Percentiles rank a stretch among this genome's conserved stretches.
Conservation (phyloP, 169 alveolate species). For the Pseudocohnilembus persalinus region DNA sequence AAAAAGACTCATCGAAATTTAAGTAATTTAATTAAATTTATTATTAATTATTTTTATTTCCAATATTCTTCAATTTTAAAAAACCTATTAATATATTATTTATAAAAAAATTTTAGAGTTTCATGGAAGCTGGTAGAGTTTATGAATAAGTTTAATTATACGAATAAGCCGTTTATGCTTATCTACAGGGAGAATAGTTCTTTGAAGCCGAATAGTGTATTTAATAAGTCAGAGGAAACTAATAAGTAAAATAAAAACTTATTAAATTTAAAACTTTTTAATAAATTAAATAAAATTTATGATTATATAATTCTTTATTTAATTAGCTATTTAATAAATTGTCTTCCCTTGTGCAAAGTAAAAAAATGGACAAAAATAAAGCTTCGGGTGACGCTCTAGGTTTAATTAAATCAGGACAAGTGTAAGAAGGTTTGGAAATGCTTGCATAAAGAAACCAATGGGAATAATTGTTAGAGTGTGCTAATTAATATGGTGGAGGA, state of each 20-base stretch:
- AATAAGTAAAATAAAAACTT: background rate
- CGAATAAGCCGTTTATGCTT: background rate
- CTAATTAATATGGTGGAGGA: conserved; percentile 65
- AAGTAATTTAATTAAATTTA: too few relatives aligned
- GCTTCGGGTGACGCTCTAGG: background rate
- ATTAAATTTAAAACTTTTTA: too few relatives aligned
- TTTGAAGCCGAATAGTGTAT: background rate
- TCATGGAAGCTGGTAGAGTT: background rate
- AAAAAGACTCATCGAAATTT: conserved; percentile 68
- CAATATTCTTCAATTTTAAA: too few relatives aligned
- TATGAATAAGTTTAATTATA: background rate
- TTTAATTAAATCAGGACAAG: background rate
- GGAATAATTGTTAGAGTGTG: conserved; percentile 77
- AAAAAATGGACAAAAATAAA: too few relatives aligned
- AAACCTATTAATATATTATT: too few relatives aligned
- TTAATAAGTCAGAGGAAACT: background rate
- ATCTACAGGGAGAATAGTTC: background rate
- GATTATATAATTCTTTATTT: background rate
- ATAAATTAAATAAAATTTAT: too few relatives aligned
- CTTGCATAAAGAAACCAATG: conserved; percentile 52
- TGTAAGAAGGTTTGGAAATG: background rate
- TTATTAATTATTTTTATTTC: too few relatives aligned
- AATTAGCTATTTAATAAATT: background rate
- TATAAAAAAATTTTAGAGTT: too few relatives aligned
- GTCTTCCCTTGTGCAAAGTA: background rate